Evolutionary conservation across 2,329 filamentous ascomycete species (phyloP), one percentile per base, ranked within the genome.

Genomic region (Fusarium poae): DNA sequence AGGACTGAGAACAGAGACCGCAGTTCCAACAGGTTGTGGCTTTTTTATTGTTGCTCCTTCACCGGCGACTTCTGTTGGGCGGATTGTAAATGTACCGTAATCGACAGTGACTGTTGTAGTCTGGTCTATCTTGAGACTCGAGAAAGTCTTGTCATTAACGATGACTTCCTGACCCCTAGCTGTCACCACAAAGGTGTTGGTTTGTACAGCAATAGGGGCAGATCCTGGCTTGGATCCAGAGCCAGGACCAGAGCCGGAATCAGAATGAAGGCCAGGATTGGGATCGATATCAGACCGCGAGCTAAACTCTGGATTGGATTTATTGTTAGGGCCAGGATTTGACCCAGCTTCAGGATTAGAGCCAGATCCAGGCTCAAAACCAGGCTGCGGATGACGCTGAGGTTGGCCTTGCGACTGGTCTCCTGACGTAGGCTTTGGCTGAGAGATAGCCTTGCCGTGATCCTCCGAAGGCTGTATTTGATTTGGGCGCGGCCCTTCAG

Each of bases 91-190:
- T 1, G 78, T 80, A 13, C 80, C 77, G 29, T 75, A 74, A 23
- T 63, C 67, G 5, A 85, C 78, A 3, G 80, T 79, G 8, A 86
- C 81, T 3, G 78, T 81, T 15, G 77, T 81, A 1, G 80, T 84
- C 56, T 77, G 72, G 8, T 74, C 76, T 7, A 78, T 70, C 16
- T 76, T 73, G 32, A 81, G 77, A 55, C 80, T 77, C 1, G 75
- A 76, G 55, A 85, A 81, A 0, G 84, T 86, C 52, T 80, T 75
- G 35, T 77, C 77, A 61, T 84, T 82, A 60, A 87, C 83, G 52
- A 85, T 75, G 7, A 87, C 83, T 35, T 78, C 75, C 37, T 78
- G 76, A 5, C 80, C 82, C 45, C 80, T 80, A 13, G 84, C 81
- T 18, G 79, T 82, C 6, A 88, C 73, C 2, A 77, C 81, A 60